Base-by-base conservation (phyloP, 257 asterid species). In the Solanum corneliomulleri region DNA sequence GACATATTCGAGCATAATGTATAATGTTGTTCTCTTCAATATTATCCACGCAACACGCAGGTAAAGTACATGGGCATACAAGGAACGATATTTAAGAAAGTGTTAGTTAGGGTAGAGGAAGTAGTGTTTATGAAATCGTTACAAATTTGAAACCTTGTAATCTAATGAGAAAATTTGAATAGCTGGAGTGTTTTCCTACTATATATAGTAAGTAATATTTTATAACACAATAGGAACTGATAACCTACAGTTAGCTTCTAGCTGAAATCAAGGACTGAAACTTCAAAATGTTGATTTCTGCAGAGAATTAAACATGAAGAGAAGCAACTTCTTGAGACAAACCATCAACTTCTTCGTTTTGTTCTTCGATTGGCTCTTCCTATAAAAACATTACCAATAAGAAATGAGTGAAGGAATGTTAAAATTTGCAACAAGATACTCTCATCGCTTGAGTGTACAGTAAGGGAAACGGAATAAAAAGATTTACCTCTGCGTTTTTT, bases 401-500 rank as follows among this genome's bases (percentile, higher is more conserved):
- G 42, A 45, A 47, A 80, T 80, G 68, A 80, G 66, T 16, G 37
- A 47, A 27, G 66, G 3, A 47, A 9, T 25, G 20, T 1, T 11
- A 25, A 44, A 78, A 49, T 15, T 37, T 45, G 41, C 85, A 80
- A 80, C 29, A 29, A 80, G 41, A 18, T 29, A 80, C 15, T 80
- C 85, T 49, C 21, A 80, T 81, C 45, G 2, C 85, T 81, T 47
- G 44, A 49, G 29, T 3, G 29, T 44, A 44, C 18, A 29, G 52
- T 31, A 76, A 42, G 8, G 83, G 23, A 16, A 76, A 64, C 77
- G 49, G 66, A 68, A 45, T 3, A 58, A 49, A 23, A 85, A 10
- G 86, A 29, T 85, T 85, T 91, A 95, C 99, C 98, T 93, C 96
- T 3, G 88, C 8, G 42, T 95, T 92, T 84, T 35, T 29, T 10